Percentiles rank a stretch among this genome's conserved stretches.
Conservation (phyloP, 2,329 filamentous ascomycete species). For the Berkeleyomyces basicola region DNA sequence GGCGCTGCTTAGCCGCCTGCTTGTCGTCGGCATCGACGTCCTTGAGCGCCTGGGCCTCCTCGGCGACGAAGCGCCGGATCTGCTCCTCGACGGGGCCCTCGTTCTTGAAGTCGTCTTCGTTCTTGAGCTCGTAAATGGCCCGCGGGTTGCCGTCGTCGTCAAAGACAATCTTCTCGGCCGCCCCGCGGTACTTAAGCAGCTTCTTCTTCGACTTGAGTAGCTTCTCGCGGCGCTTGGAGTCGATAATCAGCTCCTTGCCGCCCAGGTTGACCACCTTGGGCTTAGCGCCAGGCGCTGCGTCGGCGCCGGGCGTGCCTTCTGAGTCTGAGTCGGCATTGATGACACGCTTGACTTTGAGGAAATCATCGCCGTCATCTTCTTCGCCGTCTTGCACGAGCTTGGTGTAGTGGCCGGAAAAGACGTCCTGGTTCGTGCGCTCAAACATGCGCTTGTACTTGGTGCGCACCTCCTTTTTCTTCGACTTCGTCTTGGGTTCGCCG, state of each 20-base stretch:
- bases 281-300: slow-evolving; percentile 24
- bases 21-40: slow-evolving; percentile 73
- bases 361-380: slow-evolving; percentile 57
- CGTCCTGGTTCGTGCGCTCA: slow-evolving; percentile 87
- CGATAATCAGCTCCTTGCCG: slow-evolving; percentile 62
- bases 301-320: slow-evolving; percentile 22
- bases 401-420: slow-evolving; percentile 82
- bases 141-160: slow-evolving; percentile 83
- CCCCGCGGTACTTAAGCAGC: slow-evolving; percentile 76
- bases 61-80: slow-evolving; percentile 59
- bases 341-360: slow-evolving; percentile 79
- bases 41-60: slow-evolving; percentile 53
- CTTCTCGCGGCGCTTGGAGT: slow-evolving; percentile 91
- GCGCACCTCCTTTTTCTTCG: slow-evolving; percentile 56
- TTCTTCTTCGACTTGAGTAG: slow-evolving; percentile 92
- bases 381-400: slow-evolving; percentile 52
- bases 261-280: slow-evolving; percentile 50
- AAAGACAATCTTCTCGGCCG: slow-evolving; percentile 71
- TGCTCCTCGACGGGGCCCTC: slow-evolving; percentile 63
- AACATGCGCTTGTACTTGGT: slow-evolving; percentile 99
- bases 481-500: slow-evolving; percentile 29
- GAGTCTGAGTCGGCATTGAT: slow-evolving; percentile 41
- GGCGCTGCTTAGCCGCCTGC: slow-evolving; percentile 59
- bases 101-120: slow-evolving; percentile 63
- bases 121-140: slow-evolving; percentile 72